Base-by-base conservation (phyloP, 139 green algal genomes). In the Chlorella sp. region DNA sequence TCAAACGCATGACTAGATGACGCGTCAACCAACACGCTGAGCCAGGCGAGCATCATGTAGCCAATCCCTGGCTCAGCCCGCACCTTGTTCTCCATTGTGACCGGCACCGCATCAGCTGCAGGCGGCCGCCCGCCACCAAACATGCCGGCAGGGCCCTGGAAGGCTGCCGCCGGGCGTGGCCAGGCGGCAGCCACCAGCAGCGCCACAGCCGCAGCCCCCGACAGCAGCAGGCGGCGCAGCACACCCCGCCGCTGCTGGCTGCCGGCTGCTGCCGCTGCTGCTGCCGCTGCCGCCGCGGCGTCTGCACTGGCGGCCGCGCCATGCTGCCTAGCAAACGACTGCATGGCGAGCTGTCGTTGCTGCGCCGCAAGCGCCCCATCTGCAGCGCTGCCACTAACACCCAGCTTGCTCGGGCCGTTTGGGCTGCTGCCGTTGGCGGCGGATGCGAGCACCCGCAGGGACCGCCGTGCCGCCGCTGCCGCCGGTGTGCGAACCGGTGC, bases 1-100 rank as follows among this genome's bases (percentile, higher is more conserved):
- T 36, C 43, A 60, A 41, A 38, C 73, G n/a, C n/a, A n/a, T n/a
- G n/a, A n/a, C n/a, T n/a, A n/a, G n/a, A n/a, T n/a, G n/a, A n/a
- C n/a, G n/a, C 56, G 8, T n/a, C 8, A 38, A 41, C 34, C 3
- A 73, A 24, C 28, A 5, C 34, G n/a, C 28, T 19, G 16, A 1
- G 9, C 17, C 46, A 51, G 14, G 38, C 36, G n/a, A 36, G 40
- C 64, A 67, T 76, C 58, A 3, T 20, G 30, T 24, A 76, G 62
- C 78, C 30, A 41, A 24, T 76, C 20, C 38, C 44, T 28, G 38
- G 32, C 5, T 22, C 3, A 0, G 13, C 2, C 28, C 69, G 0
- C 46, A 86, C 86, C 86, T 85, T 85, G 78, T 85, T 88, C 65
- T 90, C 84, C 48, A 89, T 79, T 2, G 67, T 85, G 6, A 80